Evolutionary conservation across 495 filamentous ascomycete genomes (phyloP).

Genomic region (Viridothelium virens): DNA sequence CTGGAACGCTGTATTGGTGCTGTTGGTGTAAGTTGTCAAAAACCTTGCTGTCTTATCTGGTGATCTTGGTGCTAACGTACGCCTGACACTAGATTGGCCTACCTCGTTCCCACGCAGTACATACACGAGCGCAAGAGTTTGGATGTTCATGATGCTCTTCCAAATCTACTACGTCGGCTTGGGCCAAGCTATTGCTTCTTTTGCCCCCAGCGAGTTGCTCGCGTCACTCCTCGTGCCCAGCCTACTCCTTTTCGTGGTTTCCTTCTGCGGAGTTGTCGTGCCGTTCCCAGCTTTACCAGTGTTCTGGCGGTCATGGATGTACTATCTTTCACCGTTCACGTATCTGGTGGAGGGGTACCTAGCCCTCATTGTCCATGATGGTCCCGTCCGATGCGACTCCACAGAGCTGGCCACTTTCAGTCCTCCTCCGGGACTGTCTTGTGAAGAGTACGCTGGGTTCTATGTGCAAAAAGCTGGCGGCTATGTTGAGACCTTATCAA

Average conservation of each 20-base stretch:
- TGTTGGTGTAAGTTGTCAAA: too few species aligned
- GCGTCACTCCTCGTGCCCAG: neutral
- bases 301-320: slow-evolving; percentile 30
- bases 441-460: too few species aligned
- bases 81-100: too few species aligned
- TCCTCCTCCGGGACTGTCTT: too few species aligned
- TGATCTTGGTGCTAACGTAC: too few species aligned
- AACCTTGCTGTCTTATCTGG: too few species aligned
- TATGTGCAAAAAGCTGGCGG: too few species aligned
- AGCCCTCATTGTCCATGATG: slow-evolving; percentile 11
- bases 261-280: slow-evolving; percentile 4
- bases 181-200: slow-evolving; percentile 36
- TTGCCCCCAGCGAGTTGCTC: neutral
- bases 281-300: slow-evolving; percentile 1
- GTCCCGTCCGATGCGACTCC: slow-evolving; percentile 11
- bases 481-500: too few species aligned
- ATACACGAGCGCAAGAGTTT: too few species aligned
- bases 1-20: too few species aligned
- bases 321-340: slow-evolving; percentile 12
- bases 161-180: slow-evolving; percentile 17
- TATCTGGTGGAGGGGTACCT: slow-evolving; percentile 21
- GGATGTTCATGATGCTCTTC: too few species aligned
- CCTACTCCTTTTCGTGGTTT: slow-evolving; percentile 7
- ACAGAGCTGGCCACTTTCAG: slow-evolving; percentile 8
- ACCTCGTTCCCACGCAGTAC: too few species aligned